These are phyloP conservation scores for Cucumis hystrix DNA, from an alignment of 306 rosid genomes.

Conservation along the genomic window DNA sequence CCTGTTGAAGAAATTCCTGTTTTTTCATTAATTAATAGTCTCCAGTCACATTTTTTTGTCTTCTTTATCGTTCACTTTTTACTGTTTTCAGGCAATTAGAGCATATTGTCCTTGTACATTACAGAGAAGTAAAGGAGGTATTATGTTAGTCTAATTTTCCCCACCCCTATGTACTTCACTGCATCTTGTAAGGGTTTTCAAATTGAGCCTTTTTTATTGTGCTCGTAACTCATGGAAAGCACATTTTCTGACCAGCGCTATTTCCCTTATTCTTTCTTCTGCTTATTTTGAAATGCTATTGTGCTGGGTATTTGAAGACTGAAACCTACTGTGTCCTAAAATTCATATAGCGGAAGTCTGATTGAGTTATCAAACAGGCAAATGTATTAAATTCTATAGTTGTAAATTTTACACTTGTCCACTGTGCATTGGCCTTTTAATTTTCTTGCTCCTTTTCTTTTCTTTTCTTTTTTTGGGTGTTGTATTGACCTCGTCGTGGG, in stretches of 20 bases:
- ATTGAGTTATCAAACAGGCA: background rate
- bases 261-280: background rate
- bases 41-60: background rate
- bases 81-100: conserved; percentile 43
- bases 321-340: background rate
- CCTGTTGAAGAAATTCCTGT: background rate
- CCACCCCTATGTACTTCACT: background rate
- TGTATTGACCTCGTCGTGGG: conserved; percentile 12
- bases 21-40: background rate
- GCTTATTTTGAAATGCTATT: background rate
- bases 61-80: background rate
- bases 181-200: background rate
- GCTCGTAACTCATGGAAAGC: background rate
- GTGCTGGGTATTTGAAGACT: background rate
- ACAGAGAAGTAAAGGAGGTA: conserved; percentile 59
- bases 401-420: background rate
- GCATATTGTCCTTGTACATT: conserved; percentile 74
- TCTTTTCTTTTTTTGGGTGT: background rate
- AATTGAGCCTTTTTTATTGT: background rate
- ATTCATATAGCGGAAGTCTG: background rate
- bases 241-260: background rate
- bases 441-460: background rate
- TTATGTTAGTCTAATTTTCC: background rate
- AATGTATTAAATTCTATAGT: background rate
- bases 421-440: background rate